A percentile compares a stretch with the other conserved stretches of the same genome.
phyloP scores from a whole-genome alignment of 352 stramenopile species.

The Phytopythium kandeliae region DNA sequence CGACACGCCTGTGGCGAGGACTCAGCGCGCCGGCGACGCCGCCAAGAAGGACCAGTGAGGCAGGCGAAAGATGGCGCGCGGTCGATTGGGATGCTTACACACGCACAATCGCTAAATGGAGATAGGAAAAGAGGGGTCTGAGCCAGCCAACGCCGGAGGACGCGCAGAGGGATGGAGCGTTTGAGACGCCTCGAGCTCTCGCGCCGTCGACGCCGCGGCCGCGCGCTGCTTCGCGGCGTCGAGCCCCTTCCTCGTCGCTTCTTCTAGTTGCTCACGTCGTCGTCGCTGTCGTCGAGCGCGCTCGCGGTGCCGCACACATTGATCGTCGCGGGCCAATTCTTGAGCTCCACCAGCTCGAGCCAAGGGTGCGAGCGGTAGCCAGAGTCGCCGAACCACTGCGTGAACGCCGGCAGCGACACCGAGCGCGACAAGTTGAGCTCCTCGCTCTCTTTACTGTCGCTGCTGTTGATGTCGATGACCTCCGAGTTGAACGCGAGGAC shows the following conservation, averaged over 20 bases:
- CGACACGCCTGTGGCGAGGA: slow-evolving; percentile 16
- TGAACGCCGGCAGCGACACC: slow-evolving; percentile 63
- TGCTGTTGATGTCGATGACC: slow-evolving; percentile 6
- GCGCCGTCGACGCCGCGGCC: not conserved
- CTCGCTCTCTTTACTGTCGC: slow-evolving; percentile 13
- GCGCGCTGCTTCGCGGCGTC: not conserved
- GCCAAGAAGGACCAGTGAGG: slow-evolving; percentile 22
- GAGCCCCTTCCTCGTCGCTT: not conserved
- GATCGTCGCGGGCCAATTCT: slow-evolving; percentile 73
- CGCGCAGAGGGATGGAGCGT: too few relatives aligned
- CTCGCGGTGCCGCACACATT: slow-evolving; percentile 54
- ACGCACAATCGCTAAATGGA: not conserved
- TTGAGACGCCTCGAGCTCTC: not conserved
- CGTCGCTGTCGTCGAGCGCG: slow-evolving; percentile 20
- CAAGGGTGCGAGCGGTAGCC: slow-evolving; percentile 67
- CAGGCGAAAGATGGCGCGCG: not conserved
- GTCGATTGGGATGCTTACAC: not conserved
- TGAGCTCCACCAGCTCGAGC: slow-evolving; percentile 72
- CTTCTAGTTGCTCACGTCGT: slow-evolving; percentile 7
- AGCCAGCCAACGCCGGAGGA: too few relatives aligned
- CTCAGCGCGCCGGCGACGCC: not conserved
- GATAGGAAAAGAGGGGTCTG: not conserved
- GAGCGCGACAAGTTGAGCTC: slow-evolving; percentile 29
- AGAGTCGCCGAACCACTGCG: slow-evolving; percentile 65
- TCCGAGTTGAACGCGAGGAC: slow-evolving; percentile 42